phyloP scores from a whole-genome alignment of 768 basidiomycete species.

The Amyloporia xantha region DNA sequence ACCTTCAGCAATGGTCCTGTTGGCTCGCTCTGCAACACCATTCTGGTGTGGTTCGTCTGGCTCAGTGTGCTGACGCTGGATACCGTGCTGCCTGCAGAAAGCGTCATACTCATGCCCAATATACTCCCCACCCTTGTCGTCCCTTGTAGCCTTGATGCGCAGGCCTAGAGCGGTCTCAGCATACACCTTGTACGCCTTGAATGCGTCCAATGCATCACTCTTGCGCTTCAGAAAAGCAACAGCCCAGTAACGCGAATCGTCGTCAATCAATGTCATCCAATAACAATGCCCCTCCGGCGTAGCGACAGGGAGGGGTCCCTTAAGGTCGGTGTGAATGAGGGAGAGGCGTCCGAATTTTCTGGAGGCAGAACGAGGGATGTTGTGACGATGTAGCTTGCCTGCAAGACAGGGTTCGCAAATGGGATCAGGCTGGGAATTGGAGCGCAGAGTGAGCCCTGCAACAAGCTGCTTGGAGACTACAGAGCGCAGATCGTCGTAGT shows the following conservation, averaged over 20 bases:
- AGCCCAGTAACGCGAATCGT: slow-evolving; percentile 1
- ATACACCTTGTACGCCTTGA: slow-evolving; percentile 24
- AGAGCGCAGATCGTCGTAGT: slow-evolving; percentile 14
- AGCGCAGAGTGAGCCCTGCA: slow-evolving; percentile 18
- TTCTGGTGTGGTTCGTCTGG: slow-evolving; percentile 15
- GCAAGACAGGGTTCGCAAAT: slow-evolving; percentile 29
- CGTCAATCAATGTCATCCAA: slow-evolving; percentile 10
- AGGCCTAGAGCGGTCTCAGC: slow-evolving; percentile 21
- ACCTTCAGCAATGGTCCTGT: slow-evolving; percentile 5
- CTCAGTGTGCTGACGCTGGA: slow-evolving; percentile 13
- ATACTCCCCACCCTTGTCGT: slow-evolving; percentile 25
- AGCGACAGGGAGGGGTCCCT: slow-evolving; percentile 10
- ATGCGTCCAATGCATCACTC: slow-evolving; percentile 19
- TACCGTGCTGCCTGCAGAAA: slow-evolving; percentile 15
- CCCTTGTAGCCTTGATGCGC: slow-evolving; percentile 14
- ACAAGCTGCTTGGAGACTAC: slow-evolving; percentile 16
- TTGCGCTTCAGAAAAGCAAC: slow-evolving; percentile 17
- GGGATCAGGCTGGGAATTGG: slow-evolving; percentile 17
- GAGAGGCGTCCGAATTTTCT: slow-evolving; percentile 1
- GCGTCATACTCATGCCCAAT: slow-evolving; percentile 14
- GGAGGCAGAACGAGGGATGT: slow-evolving; percentile 9
- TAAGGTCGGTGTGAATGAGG: slow-evolving; percentile 13
- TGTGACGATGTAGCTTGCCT: slow-evolving; percentile 20
- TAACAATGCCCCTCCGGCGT: slow-evolving; percentile 8
- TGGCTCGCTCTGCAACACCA: slow-evolving; percentile 15